These are phyloP conservation scores for Sarocladiaceae sp. DNA, from an alignment of 2,329 filamentous ascomycete species.

Conservation along the genomic window DNA sequence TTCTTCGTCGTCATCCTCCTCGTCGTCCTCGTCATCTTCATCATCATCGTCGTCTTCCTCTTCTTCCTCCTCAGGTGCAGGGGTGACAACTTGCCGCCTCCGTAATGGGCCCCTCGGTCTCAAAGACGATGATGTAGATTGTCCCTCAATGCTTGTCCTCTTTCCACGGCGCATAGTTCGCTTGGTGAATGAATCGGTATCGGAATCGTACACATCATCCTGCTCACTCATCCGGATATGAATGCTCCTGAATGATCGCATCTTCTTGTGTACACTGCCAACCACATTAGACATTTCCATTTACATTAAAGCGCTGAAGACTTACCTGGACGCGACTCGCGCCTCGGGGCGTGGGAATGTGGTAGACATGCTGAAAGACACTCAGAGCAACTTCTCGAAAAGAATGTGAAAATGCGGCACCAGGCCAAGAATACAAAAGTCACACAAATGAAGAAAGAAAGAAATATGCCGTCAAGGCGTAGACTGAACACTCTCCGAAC, in stretches of 20 bases:
- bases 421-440: constrained; percentile 2
- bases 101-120: not conserved
- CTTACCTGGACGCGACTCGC: not conserved
- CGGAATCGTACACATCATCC: not conserved
- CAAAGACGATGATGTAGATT: not conserved
- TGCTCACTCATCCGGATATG: not conserved
- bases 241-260: not conserved
- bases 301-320: not conserved
- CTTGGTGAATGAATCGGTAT: not conserved
- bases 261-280: not conserved
- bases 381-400: not conserved
- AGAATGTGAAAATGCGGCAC: not conserved
- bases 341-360: not conserved
- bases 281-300: not conserved
- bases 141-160: not conserved
- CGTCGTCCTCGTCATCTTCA: not conserved
- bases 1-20: not conserved
- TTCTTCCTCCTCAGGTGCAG: not conserved
- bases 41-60: not conserved
- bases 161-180: not conserved
- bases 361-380: not conserved
- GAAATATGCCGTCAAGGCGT: constrained; percentile 1
- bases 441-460: not conserved
- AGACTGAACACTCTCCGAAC: not conserved
- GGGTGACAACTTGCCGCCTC: not conserved